Percentiles rank a stretch among this genome's conserved stretches.
phyloP scores from a whole-genome alignment of 2,329 filamentous ascomycete species.

The Neophaeococcomyces mojaviensis region DNA sequence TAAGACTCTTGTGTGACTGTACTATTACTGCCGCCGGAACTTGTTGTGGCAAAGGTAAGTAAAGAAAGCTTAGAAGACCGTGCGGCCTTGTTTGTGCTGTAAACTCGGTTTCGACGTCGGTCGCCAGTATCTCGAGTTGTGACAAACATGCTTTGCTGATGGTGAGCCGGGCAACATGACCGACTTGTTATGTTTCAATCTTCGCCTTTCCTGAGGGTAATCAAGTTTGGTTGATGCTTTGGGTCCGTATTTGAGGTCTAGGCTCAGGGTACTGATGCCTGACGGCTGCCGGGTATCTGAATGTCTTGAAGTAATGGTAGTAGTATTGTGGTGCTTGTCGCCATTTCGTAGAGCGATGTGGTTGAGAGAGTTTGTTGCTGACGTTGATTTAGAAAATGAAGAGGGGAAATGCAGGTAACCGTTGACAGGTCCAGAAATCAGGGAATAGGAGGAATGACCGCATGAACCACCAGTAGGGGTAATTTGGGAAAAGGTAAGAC shows the following conservation, averaged over 20 bases:
- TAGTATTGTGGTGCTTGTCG: neutral
- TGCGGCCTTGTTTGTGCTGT: slow-evolving; percentile 12
- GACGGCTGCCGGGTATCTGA: neutral
- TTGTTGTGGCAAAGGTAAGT: slow-evolving; percentile 18
- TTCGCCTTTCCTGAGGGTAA: too few relatives aligned
- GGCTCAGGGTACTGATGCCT: neutral
- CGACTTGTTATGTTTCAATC: neutral
- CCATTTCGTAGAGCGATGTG: neutral
- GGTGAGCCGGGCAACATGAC: slow-evolving; percentile 2
- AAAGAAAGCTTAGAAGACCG: slow-evolving; percentile 22
- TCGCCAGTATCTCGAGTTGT: slow-evolving; percentile 4
- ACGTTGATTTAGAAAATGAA: slow-evolving; percentile 1
- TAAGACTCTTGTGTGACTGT: slow-evolving; percentile 23
- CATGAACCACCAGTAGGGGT: slow-evolving; percentile 3
- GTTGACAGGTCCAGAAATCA: slow-evolving; percentile 7
- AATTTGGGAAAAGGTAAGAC: neutral
- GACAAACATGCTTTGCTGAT: slow-evolving; percentile 7
- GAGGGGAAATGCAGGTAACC: slow-evolving; percentile 4
- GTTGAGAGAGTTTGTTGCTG: slow-evolving; percentile 1
- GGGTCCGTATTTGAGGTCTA: too few relatives aligned
- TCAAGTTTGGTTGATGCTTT: too few relatives aligned
- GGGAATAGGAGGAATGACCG: neutral
- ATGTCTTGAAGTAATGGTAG: neutral
- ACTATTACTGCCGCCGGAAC: slow-evolving; percentile 20
- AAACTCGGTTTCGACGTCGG: slow-evolving; percentile 6